Evolutionary conservation across 495 filamentous ascomycete species (phyloP).

Genomic region (Glarea lozoyensis): DNA sequence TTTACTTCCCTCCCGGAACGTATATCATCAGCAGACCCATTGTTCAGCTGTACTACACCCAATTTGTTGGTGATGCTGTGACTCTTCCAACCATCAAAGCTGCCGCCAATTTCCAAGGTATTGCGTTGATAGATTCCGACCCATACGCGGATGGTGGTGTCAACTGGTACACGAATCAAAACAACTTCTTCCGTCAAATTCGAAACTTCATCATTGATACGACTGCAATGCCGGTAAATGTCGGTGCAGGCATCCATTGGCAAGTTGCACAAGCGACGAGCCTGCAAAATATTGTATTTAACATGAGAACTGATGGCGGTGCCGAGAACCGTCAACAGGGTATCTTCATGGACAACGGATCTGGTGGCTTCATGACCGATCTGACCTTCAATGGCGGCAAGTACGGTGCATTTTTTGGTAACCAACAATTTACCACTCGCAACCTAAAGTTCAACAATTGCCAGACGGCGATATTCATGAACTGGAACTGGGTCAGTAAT

Average conservation of each 20-base stretch:
- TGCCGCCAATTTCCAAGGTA: constrained; percentile 44
- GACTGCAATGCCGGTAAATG: constrained; percentile 52
- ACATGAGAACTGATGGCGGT: constrained; percentile 69
- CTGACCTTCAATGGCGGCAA: constrained; percentile 81
- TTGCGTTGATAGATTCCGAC: constrained; percentile 62
- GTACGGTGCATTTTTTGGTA: constrained; percentile 79
- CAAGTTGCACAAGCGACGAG: constrained; percentile 94
- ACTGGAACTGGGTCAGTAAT: constrained; percentile 18
- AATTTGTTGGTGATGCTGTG: constrained; percentile 69
- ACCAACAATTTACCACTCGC: constrained; percentile 91
- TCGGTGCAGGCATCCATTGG: constrained; percentile 88
- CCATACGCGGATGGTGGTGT: constrained; percentile 56
- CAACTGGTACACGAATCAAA: constrained; percentile 70
- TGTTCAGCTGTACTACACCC: constrained; percentile 70
- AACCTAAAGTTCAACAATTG: constrained; percentile 87
- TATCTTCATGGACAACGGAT: constrained; percentile 97
- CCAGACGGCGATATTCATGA: constrained; percentile 79
- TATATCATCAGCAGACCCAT: constrained; percentile 63
- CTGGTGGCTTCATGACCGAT: constrained; percentile 81
- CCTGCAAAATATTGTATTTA: constrained; percentile 82
- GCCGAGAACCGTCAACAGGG: constrained; percentile 70
- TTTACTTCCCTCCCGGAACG: constrained; percentile 75
- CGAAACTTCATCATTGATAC: constrained; percentile 92
- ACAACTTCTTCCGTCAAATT: constrained; percentile 97
- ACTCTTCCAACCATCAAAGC: constrained; percentile 56